Evolutionary conservation across 2,329 filamentous ascomycete species (phyloP).

Genomic region (Diaporthe humulicola): DNA sequence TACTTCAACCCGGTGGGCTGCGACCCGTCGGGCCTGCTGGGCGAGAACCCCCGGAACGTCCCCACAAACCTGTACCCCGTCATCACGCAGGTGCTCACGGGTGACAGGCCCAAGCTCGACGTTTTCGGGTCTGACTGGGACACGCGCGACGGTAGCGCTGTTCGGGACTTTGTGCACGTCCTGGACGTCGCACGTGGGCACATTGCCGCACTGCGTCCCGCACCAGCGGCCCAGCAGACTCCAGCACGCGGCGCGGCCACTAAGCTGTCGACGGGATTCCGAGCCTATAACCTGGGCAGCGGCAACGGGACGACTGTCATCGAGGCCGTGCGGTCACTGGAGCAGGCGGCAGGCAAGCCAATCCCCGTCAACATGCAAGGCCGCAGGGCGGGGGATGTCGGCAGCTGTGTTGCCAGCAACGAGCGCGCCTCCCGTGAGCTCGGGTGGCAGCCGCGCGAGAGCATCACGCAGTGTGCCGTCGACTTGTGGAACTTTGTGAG

Average conservation of each 20-base stretch:
- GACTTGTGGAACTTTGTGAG: constrained; percentile 52
- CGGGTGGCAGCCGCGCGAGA: constrained; percentile 55
- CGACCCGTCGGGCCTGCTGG: constrained; percentile 72
- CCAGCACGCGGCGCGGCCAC: constrained; percentile 37
- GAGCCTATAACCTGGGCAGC: constrained; percentile 61
- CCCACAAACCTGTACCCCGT: constrained; percentile 76
- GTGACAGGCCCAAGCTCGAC: constrained; percentile 64
- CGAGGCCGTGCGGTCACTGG: constrained; percentile 57
- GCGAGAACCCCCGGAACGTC: constrained; percentile 72
- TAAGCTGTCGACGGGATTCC: constrained; percentile 51
- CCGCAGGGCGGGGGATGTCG: constrained; percentile 58
- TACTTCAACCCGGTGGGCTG: constrained; percentile 80
- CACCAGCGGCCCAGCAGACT: constrained; percentile 29
- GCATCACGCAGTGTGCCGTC: constrained; percentile 49
- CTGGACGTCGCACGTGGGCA: constrained; percentile 75
- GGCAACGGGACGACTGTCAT: constrained; percentile 60
- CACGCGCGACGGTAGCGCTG: constrained; percentile 74
- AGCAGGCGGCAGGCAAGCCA: constrained; percentile 50
- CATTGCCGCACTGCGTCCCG: constrained; percentile 67
- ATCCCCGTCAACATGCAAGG: constrained; percentile 55
- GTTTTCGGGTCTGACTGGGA: constrained; percentile 76
- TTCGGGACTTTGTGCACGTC: constrained; percentile 78
- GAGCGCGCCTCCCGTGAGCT: constrained; percentile 56
- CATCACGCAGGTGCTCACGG: constrained; percentile 72
- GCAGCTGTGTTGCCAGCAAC: constrained; percentile 57